A percentile compares a stretch with the other conserved stretches of the same genome.
phyloP scores from a whole-genome alignment of 2,329 filamentous ascomycete genomes.

The Trichophyton simii region DNA sequence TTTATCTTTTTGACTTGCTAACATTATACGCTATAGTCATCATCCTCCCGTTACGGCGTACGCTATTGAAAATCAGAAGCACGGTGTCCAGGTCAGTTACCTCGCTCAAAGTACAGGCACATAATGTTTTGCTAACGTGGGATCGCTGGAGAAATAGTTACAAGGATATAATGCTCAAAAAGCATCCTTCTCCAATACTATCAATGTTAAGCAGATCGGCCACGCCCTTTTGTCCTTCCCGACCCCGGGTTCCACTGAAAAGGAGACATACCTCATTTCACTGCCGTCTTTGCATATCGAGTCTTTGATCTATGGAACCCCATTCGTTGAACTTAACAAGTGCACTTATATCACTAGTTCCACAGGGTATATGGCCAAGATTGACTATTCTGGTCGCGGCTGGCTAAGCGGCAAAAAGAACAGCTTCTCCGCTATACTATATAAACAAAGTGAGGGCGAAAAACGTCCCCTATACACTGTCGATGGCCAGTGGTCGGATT shows the following conservation, averaged over 20 bases:
- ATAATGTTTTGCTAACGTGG: neutral
- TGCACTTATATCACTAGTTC: slow-evolving; percentile 75
- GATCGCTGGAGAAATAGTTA: slow-evolving; percentile 25
- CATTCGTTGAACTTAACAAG: slow-evolving; percentile 83
- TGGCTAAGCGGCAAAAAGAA: slow-evolving; percentile 97
- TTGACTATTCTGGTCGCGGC: slow-evolving; percentile 86
- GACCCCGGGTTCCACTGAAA: slow-evolving; percentile 38
- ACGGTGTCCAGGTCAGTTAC: slow-evolving; percentile 52
- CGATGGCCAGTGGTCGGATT: slow-evolving; percentile 81
- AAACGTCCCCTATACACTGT: slow-evolving; percentile 63
- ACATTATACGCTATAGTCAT: slow-evolving; percentile 42
- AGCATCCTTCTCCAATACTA: slow-evolving; percentile 84
- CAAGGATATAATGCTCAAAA: slow-evolving; percentile 93
- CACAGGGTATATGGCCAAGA: slow-evolving; percentile 73
- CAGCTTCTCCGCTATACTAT: slow-evolving; percentile 64
- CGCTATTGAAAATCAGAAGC: slow-evolving; percentile 72
- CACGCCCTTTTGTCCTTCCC: slow-evolving; percentile 68
- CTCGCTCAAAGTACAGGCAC: slow-evolving; percentile 5
- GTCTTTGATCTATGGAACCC: slow-evolving; percentile 59
- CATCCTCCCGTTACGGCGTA: slow-evolving; percentile 94
- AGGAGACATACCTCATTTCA: slow-evolving; percentile 76
- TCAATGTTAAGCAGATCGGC: slow-evolving; percentile 88
- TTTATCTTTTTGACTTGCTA: slow-evolving; percentile 2
- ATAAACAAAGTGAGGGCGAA: slow-evolving; percentile 52
- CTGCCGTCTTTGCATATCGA: slow-evolving; percentile 88